A percentile compares a stretch with the other conserved stretches of the same genome.
These are phyloP conservation scores for Pulveroboletus sp. DNA, from an alignment of 768 basidiomycete species.

Conservation along the genomic window DNA sequence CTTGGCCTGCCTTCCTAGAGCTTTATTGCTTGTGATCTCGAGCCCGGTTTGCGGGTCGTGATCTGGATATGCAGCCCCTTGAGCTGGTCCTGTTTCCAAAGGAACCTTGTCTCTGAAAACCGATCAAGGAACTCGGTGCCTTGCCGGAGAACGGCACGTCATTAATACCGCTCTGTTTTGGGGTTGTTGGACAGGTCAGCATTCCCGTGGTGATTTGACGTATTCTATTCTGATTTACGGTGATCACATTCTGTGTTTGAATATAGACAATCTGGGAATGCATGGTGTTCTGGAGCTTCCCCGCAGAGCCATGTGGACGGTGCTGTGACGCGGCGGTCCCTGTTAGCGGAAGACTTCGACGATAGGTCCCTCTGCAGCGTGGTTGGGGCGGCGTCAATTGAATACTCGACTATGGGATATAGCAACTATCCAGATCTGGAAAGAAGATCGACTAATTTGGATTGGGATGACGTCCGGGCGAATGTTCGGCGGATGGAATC, in stretches of 20 bases:
- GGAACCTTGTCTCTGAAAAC: conserved; percentile 25
- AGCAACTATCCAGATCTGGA: conserved; percentile 17
- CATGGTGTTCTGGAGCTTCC: conserved; percentile 2
- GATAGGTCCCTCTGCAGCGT: conserved; percentile 10
- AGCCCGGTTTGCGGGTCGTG: conserved; percentile 16
- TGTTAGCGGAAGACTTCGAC: conserved; percentile 20
- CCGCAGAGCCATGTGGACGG: conserved; percentile 19
- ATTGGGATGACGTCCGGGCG: conserved; percentile 17
- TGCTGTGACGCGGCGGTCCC: conserved; percentile 11
- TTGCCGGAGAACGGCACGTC: conserved; percentile 17
- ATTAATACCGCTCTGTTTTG: conserved; percentile 10
- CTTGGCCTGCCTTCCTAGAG: conserved; percentile 7
- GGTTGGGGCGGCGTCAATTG: conserved; percentile 11
- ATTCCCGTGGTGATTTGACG: conserved; percentile 29
- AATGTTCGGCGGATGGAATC: conserved; percentile 20
- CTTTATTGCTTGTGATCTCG: conserved; percentile 22
- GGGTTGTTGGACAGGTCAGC: conserved; percentile 13
- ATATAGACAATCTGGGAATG: conserved; percentile 20
- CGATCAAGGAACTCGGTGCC: conserved; percentile 29
- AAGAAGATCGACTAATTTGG: conserved; percentile 16
- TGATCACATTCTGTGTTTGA: conserved; percentile 13
- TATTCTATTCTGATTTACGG: conserved; percentile 24
- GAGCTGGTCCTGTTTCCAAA: conserved; percentile 22
- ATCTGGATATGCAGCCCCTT: conserved; percentile 23
- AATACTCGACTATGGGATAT: conserved; percentile 5